Percentiles rank a stretch among this genome's conserved stretches.
These are phyloP conservation scores for Crepidotus variabilis DNA, from an alignment of 768 basidiomycete genomes.

Conservation along the genomic window DNA sequence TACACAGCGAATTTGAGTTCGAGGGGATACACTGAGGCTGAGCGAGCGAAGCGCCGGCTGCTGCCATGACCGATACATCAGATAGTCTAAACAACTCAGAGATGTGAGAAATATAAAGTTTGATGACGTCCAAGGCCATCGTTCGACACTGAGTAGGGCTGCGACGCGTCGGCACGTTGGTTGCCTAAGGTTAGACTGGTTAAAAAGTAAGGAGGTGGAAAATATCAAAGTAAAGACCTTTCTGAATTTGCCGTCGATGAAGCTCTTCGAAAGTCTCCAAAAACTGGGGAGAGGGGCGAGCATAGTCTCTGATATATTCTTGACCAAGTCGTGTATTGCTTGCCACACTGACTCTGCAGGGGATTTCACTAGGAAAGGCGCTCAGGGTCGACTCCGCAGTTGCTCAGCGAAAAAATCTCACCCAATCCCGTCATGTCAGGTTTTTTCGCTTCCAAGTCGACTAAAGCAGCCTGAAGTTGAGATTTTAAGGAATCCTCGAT, in stretches of 20 bases:
- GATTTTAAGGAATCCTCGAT: slow-evolving; percentile 42
- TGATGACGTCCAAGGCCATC: slow-evolving; percentile 84
- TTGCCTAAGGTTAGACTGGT: slow-evolving; percentile 23
- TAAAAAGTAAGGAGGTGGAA: slow-evolving; percentile 12
- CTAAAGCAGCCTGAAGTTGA: slow-evolving; percentile 59
- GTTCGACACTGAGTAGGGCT: slow-evolving; percentile 76
- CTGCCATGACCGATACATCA: slow-evolving; percentile 55
- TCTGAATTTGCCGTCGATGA: slow-evolving; percentile 91
- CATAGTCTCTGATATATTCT: slow-evolving; percentile 83
- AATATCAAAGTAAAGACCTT: slow-evolving; percentile 47
- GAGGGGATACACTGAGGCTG: slow-evolving; percentile 59
- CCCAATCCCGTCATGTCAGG: slow-evolving; percentile 56
- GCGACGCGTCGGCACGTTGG: slow-evolving; percentile 45
- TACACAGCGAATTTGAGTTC: slow-evolving; percentile 79
- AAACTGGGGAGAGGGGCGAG: slow-evolving; percentile 85
- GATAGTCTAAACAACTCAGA: slow-evolving; percentile 80
- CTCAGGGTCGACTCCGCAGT: slow-evolving; percentile 1
- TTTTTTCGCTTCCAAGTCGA: slow-evolving; percentile 60
- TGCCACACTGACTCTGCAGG: slow-evolving; percentile 80
- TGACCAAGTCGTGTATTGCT: slow-evolving; percentile 72
- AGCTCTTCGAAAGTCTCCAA: slow-evolving; percentile 88
- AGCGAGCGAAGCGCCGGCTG: slow-evolving; percentile 27
- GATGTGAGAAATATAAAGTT: slow-evolving; percentile 73
- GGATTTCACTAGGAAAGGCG: slow-evolving; percentile 49
- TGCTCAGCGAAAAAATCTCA: background rate